Conservation (phyloP, 768 basidiomycete genomes). For the Nevesoporus exiguus region DNA sequence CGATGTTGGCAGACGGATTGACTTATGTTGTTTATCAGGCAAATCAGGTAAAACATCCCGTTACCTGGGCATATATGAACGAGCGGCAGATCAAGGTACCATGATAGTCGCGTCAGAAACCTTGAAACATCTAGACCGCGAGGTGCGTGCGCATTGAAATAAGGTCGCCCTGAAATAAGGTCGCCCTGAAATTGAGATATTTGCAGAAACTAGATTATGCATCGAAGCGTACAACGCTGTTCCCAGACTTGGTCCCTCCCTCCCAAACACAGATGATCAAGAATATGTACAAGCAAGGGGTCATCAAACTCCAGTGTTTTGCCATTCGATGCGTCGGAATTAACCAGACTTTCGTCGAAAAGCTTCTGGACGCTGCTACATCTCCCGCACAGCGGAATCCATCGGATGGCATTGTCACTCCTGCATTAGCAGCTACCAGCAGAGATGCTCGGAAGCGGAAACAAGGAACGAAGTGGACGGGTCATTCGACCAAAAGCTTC, state of each 20-base stretch:
- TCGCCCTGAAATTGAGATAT: neutral
- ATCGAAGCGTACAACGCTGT: conserved; percentile 18
- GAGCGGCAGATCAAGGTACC: conserved; percentile 8
- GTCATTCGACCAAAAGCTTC: neutral
- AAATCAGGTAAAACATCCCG: neutral
- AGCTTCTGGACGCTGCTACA: conserved; percentile 5
- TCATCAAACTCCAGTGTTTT: conserved; percentile 29
- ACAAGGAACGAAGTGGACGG: neutral
- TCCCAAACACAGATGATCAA: conserved; percentile 23
- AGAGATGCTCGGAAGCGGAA: conserved; percentile 13
- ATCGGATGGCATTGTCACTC: neutral
- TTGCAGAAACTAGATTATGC: conserved; percentile 18
- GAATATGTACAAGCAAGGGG: conserved; percentile 28
- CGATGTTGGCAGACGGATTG: conserved; percentile 14
- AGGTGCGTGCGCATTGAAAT: conserved; percentile 6
- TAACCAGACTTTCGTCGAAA: conserved; percentile 13
- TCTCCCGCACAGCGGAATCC: neutral
- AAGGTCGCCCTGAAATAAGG: neutral
- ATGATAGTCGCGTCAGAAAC: conserved; percentile 14
- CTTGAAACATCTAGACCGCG: conserved; percentile 7
- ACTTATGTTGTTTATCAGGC: conserved; percentile 13
- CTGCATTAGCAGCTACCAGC: neutral
- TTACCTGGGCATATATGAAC: conserved; percentile 30
- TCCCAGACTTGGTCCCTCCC: conserved; percentile 22
- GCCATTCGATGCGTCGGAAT: conserved; percentile 22